Evolutionary conservation across 805 yeast species (phyloP), one percentile per base, ranked within the genome.

Genomic region (Zygosaccharomyces pseudorouxii): DNA sequence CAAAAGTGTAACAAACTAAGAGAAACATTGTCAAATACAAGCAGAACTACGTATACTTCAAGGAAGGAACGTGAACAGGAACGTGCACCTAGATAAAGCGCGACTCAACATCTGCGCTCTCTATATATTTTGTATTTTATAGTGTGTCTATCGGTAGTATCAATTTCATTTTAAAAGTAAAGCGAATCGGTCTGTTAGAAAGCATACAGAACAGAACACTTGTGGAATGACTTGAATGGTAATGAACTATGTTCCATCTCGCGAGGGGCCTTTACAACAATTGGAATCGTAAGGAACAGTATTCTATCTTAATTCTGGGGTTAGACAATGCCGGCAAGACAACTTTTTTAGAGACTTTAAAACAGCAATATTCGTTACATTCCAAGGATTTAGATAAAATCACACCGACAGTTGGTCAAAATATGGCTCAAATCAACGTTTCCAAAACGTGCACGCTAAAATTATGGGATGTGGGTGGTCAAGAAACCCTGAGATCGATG

Each of bases 381-480:
- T 72, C 77, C 27, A 77, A 73, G 46, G 70, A 78, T 2, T 73
- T 81, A 19, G 81, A 79, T 46, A 72, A 88, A 50, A 89, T 89
- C 14, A 73, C 86, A 25, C 97, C 99, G 1, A 92, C 99, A 0
- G 95, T 92, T 40, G 99, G 99, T 3, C 99, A 93, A 64, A 93
- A 93, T 63, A 86, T 77, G 4, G 78, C 78, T 0, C 70, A 71
- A 8, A 69, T 77, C n/a, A 67, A 68, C 1, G 58, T 68, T 11
- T 60, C 62, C 37, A 56, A 57, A 5, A 73, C 72, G 48, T 70
- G 76, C 48, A 71, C 73, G 45, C 71, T 93, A 48, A 90, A 89
- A 62, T 80, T 93, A 59, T 92, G 98, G 98, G 99, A 92, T 65
- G 81, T 92, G 36, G 98, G 98, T 9, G 99, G 99, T 10, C 99